Percentiles rank a stretch among this genome's conserved stretches.
Conservation (phyloP, 2,329 filamentous ascomycete genomes). For the Epicoccum sorghinum region DNA sequence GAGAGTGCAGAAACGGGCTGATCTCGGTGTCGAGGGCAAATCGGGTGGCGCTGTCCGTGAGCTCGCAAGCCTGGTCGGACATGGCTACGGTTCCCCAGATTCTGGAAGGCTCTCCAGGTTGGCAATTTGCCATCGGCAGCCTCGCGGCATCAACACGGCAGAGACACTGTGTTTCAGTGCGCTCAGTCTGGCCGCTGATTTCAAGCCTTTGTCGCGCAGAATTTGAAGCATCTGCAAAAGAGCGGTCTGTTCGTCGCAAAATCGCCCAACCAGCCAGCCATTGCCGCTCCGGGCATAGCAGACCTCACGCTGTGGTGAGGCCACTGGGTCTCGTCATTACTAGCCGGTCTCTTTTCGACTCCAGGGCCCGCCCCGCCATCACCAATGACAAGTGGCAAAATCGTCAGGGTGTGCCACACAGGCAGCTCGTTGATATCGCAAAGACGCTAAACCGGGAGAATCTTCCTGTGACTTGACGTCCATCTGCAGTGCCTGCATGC, state of each 20-base stretch:
- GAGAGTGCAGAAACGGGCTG: constrained; percentile 20
- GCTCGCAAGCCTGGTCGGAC: constrained; percentile 16
- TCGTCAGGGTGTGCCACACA: constrained; percentile 6
- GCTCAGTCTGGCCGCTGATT: constrained; percentile 9
- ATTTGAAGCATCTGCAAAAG: constrained; percentile 6
- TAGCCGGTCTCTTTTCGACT: constrained; percentile 23
- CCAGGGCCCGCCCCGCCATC: constrained; percentile 16
- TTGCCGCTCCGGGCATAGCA: constrained; percentile 24
- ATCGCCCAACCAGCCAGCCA: constrained; percentile 16
- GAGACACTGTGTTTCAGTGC: constrained; percentile 9
- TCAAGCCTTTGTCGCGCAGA: not conserved
- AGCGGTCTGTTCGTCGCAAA: constrained; percentile 19
- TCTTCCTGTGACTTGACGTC: constrained; percentile 4
- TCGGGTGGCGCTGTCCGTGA: constrained; percentile 31
- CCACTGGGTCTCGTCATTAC: constrained; percentile 28
- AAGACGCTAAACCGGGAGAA: constrained; percentile 1
- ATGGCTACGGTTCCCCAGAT: constrained; percentile 32
- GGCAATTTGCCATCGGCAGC: constrained; percentile 8
- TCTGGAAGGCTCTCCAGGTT: constrained; percentile 10
- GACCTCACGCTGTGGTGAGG: constrained; percentile 36
- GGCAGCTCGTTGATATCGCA: constrained; percentile 10
- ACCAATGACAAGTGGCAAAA: constrained; percentile 18
- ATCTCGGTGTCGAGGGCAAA: constrained; percentile 30
- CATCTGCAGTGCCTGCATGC: constrained; percentile 8
- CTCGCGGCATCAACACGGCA: constrained; percentile 7